These are phyloP conservation scores for Exophiala sp. DNA, from an alignment of 2,329 filamentous ascomycete genomes.

Conservation along the genomic window DNA sequence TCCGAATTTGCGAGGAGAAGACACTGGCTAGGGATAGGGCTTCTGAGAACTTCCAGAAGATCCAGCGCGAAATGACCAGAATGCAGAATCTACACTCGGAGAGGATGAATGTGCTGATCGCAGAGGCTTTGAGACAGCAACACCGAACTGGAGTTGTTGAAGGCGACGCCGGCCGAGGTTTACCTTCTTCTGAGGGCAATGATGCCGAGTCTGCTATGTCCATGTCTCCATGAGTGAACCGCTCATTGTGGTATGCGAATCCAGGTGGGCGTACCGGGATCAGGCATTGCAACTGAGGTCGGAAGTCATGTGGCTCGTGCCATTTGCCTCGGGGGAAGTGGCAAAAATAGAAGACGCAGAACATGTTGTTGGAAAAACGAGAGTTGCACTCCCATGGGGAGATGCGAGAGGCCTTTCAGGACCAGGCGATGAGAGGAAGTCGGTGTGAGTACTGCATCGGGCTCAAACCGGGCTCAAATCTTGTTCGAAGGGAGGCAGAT, in stretches of 20 bases:
- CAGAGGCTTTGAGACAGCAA: constrained; percentile 4
- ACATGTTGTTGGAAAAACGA: background rate
- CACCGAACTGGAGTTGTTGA: background rate
- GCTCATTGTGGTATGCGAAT: background rate
- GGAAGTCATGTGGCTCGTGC: background rate
- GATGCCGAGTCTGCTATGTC: constrained; percentile 6
- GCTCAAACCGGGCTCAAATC: background rate
- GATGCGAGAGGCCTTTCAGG: background rate
- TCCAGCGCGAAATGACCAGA: constrained; percentile 8
- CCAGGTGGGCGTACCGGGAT: background rate
- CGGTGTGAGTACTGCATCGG: background rate
- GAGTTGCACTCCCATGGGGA: background rate
- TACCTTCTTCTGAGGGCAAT: constrained; percentile 2
- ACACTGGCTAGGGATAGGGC: constrained; percentile 10
- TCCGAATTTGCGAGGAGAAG: constrained; percentile 10
- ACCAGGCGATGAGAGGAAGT: too few species aligned
- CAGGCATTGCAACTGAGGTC: background rate
- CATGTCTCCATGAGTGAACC: background rate
- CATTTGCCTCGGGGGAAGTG: background rate
- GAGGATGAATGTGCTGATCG: constrained; percentile 6
- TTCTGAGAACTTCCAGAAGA: constrained; percentile 1
- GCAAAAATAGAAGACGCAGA: too few species aligned
- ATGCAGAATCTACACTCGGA: constrained; percentile 3
- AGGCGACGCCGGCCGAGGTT: constrained; percentile 6
- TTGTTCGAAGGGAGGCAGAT: background rate